Evolutionary conservation across 2,329 filamentous ascomycete genomes (phyloP), one percentile per base, ranked within the genome.

Genomic region (Trichophyton schoenleinii): DNA sequence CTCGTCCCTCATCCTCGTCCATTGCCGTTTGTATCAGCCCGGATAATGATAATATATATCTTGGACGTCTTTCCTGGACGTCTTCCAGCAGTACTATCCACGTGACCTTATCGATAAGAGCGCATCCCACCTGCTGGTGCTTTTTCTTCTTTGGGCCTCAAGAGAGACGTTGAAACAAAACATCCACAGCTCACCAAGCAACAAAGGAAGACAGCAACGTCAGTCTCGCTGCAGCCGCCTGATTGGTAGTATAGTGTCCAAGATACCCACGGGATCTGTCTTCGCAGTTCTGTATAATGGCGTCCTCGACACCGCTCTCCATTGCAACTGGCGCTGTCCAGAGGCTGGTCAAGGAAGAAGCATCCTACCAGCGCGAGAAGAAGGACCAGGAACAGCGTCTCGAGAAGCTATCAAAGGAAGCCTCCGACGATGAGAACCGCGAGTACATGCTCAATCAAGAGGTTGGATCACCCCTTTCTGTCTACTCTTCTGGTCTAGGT

Each of bases 321-420:
- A 94, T 96, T 71, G 85, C 87, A 52, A 94, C 89, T 25, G 83
- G 86, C 64, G 85, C 89, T 20, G 84, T 97, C 67, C 80, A 83
- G 68, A 89, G 94, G 63, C 83, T 97, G 57, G 83, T 96, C 66
- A 96, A 95, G 75, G 94, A 99, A 75, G 89, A 96, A 74, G 79
- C 82, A 44, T 92, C 87, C 68, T 97, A 99, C 77, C 87, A 91
- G 79, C 87, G 87, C 71, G 94, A 99, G 74, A 81, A 91, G 20
- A 78, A 82, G 65, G 80, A 86, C 66, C 91, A 97, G 72, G 81
- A 88, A 68, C 81, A 82, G 64, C 83, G 87, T 61, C 82, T 95
- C 65, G 77, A 82, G 72, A 83, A 85, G 71, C 80, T 95, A 18
- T 80, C 86, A 72, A 78, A 80, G 52, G 84, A 87, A 67, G 72